Conservation (phyloP, 2,329 filamentous ascomycete species). For the Trichoderma sp. region DNA sequence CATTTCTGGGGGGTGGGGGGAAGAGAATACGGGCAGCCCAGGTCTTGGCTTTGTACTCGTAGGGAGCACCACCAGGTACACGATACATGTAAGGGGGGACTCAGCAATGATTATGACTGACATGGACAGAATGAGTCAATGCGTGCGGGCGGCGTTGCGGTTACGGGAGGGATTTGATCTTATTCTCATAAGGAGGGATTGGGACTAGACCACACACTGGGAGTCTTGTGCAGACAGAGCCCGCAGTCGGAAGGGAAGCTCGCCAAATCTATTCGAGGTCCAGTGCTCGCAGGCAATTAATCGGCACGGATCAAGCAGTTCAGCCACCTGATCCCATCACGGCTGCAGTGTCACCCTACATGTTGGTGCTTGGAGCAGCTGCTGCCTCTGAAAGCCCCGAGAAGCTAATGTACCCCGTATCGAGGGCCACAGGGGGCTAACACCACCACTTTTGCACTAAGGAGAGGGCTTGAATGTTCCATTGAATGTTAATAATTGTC, state of each 20-base stretch:
- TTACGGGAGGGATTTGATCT: neutral
- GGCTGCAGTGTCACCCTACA: slow-evolving; percentile 5
- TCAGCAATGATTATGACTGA: neutral
- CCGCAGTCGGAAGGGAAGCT: neutral
- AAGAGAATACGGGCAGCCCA: neutral
- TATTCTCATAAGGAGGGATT: neutral
- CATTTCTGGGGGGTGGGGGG: neutral
- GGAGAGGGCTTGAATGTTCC: neutral
- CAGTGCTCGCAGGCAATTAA: neutral
- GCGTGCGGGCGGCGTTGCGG: neutral
- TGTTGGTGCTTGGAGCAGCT: neutral
- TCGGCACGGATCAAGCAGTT: neutral
- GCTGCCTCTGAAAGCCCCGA: neutral
- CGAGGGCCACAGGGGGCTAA: neutral
- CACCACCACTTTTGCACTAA: neutral
- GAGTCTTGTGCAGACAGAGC: neutral
- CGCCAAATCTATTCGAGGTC: neutral
- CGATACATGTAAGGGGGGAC: neutral
- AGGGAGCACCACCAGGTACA: neutral
- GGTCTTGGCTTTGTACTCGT: neutral
- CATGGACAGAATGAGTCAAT: neutral
- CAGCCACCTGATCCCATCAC: neutral
- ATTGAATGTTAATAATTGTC: neutral
- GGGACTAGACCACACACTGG: neutral
- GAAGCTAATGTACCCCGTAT: slow-evolving; percentile 14